Base-by-base conservation (phyloP, 441 rosid genomes). In the Manihot esculenta region DNA sequence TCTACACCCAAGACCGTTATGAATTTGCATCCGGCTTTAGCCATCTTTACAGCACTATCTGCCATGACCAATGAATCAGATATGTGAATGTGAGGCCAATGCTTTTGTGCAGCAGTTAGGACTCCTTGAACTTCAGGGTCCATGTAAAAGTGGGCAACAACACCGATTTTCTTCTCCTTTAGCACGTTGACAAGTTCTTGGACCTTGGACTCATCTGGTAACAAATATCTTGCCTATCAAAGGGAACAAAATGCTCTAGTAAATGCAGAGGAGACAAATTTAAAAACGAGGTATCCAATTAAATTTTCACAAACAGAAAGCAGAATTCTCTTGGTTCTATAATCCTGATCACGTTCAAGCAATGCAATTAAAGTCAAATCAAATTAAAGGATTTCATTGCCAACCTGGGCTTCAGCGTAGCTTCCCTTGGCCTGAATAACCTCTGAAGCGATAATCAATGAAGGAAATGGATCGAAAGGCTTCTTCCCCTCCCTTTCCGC, bases 61-160 rank as follows among this genome's bases (percentile, higher is more conserved):
- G 99, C 99, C 98, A 93, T 95, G 73, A 91, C 89, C 82, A 95
- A 85, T 4, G 98, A 95, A 84, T 95, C 97, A 21, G 98, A 93
- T 76, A 95, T 89, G 75, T 86, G 78, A 51, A 95, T 93, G 72
- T 93, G 96, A 54, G 98, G 96, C 98, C 99, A 93, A 62, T 83
- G 79, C 84, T 89, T 87, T 78, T 85, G 87, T 33, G 99, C 98
- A 73, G 96, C 92, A 62, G 97, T 93, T 76, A 95, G 84, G 71
- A 95, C 84, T 33, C 98, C 98, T 84, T 95, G 99, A 72, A 95
- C 99, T 87, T 95, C 95, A 65, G 99, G 99, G 78, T 93, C 99
- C 98, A 92, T 91, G 75, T 93, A 95, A 72, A 93, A 95, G 71
- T 93, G 99, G 62, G 98, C 97, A 50, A 84, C 92, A 17, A 95